A percentile compares a stretch with the other conserved stretches of the same genome.
Conservation (phyloP, 2,329 filamentous ascomycete genomes). For the Emergomyces orientalis region DNA sequence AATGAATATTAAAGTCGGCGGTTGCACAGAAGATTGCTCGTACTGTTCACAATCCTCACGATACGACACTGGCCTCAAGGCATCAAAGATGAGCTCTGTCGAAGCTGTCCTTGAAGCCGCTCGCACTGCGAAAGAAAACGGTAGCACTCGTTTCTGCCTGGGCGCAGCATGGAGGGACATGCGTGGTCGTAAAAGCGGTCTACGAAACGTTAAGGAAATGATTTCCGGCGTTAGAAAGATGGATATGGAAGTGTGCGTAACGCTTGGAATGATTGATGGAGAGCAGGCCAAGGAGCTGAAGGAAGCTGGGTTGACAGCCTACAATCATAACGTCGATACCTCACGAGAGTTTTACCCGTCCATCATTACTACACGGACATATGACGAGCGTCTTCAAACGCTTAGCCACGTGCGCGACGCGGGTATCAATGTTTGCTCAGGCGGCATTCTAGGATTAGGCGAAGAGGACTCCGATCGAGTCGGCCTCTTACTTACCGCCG, state of each 20-base stretch:
- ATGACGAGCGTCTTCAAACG: constrained; percentile 77
- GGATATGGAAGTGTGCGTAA: constrained; percentile 91
- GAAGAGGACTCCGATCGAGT: constrained; percentile 71
- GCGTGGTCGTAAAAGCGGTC: constrained; percentile 73
- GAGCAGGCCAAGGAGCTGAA: constrained; percentile 74
- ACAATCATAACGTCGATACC: constrained; percentile 92
- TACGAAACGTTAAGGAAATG: constrained; percentile 82
- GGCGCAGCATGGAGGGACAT: constrained; percentile 91
- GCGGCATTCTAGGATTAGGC: constrained; percentile 77
- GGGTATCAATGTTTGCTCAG: constrained; percentile 82
- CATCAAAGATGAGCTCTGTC: constrained; percentile 68
- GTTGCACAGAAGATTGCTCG: constrained; percentile 84
- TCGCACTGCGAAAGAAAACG: constrained; percentile 66
- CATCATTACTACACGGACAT: constrained; percentile 75
- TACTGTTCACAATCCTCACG: constrained; percentile 87
- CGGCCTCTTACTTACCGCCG: constrained; percentile 71
- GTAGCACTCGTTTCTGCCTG: constrained; percentile 90
- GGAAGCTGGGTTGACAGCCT: constrained; percentile 74
- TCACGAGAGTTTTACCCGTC: constrained; percentile 79
- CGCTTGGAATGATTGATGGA: constrained; percentile 81
- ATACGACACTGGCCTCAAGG: constrained; percentile 66
- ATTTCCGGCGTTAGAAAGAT: constrained; percentile 67
- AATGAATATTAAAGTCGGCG: constrained; percentile 95
- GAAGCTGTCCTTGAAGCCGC: constrained; percentile 74
- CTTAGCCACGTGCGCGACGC: constrained; percentile 72